These are phyloP conservation scores for Brassica balearica DNA, from an alignment of 441 rosid species.

Conservation along the genomic window DNA sequence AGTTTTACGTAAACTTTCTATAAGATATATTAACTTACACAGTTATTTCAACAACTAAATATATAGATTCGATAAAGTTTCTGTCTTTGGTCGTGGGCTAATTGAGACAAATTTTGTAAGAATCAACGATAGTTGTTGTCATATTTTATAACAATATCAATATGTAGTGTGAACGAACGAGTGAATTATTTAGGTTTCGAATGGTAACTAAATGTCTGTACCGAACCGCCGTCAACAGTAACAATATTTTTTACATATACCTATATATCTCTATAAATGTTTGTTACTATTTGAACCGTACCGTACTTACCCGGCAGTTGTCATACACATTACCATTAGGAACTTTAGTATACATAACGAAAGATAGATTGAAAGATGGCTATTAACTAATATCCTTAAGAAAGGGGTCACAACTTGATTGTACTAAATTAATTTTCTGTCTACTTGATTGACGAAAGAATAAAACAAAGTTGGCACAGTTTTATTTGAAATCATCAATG, in stretches of 20 bases:
- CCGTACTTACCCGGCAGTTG: too few relatives aligned
- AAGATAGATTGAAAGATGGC: conserved; percentile 23
- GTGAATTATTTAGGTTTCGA: neutral
- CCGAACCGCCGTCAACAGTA: too few relatives aligned
- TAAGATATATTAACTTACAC: neutral
- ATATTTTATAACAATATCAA: conserved; percentile 20
- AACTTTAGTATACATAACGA: neutral
- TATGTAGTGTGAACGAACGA: conserved; percentile 24
- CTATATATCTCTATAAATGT: too few relatives aligned
- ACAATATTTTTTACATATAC: too few relatives aligned
- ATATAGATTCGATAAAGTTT: neutral
- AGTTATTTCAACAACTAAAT: neutral
- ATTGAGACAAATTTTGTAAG: neutral
- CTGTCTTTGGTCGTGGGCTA: conserved; percentile 1
- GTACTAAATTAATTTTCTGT: neutral
- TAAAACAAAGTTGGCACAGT: neutral
- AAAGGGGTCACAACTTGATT: neutral
- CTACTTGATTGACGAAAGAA: neutral
- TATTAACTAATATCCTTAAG: neutral
- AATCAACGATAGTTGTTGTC: neutral
- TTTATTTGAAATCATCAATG: conserved; percentile 2
- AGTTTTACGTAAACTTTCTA: neutral
- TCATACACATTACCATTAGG: too few relatives aligned
- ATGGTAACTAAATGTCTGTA: too few relatives aligned
- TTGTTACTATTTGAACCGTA: too few relatives aligned